A percentile compares a stretch with the other conserved stretches of the same genome.
phyloP scores from a whole-genome alignment of 2,329 filamentous ascomycete species.

The Cytospora piceae region DNA sequence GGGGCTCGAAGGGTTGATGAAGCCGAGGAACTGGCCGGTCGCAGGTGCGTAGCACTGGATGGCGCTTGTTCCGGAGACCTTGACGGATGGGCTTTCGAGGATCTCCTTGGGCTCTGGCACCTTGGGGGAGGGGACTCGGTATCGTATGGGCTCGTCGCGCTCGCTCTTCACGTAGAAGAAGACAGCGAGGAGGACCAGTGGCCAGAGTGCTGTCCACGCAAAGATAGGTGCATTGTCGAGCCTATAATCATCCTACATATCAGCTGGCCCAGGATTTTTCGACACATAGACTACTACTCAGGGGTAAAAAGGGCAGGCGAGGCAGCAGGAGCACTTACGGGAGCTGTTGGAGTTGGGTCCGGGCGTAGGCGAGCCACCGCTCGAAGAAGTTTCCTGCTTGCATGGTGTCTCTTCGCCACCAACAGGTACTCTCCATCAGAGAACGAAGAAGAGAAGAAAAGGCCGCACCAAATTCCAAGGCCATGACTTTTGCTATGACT shows the following conservation, averaged over 20 bases:
- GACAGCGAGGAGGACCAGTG: slow-evolving; percentile 17
- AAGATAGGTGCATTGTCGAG: slow-evolving; percentile 13
- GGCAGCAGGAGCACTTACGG: slow-evolving; percentile 20
- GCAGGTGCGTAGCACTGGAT: slow-evolving; percentile 90
- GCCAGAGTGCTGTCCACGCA: slow-evolving; percentile 22
- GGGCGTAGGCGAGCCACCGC: slow-evolving; percentile 27
- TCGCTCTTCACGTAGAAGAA: slow-evolving; percentile 33
- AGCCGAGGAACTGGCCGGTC: slow-evolving; percentile 81
- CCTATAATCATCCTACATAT: slow-evolving; percentile 12
- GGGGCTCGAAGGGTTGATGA: slow-evolving; percentile 75
- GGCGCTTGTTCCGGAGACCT: slow-evolving; percentile 65
- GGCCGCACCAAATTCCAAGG: neutral
- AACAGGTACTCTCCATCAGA: neutral
- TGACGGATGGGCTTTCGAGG: slow-evolving; percentile 64
- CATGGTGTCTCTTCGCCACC: slow-evolving; percentile 15
- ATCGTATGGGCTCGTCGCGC: slow-evolving; percentile 54
- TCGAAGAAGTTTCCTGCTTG: slow-evolving; percentile 16
- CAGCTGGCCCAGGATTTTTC: slow-evolving; percentile 7
- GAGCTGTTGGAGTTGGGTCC: slow-evolving; percentile 23
- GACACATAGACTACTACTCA: neutral
- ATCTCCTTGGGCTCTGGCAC: slow-evolving; percentile 60
- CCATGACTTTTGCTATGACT: neutral
- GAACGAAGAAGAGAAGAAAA: neutral
- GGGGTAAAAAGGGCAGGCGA: neutral
- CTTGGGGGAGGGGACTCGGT: slow-evolving; percentile 65